These are phyloP conservation scores for Jackrogersella minutella DNA, from an alignment of 495 filamentous ascomycete species.

Conservation along the genomic window DNA sequence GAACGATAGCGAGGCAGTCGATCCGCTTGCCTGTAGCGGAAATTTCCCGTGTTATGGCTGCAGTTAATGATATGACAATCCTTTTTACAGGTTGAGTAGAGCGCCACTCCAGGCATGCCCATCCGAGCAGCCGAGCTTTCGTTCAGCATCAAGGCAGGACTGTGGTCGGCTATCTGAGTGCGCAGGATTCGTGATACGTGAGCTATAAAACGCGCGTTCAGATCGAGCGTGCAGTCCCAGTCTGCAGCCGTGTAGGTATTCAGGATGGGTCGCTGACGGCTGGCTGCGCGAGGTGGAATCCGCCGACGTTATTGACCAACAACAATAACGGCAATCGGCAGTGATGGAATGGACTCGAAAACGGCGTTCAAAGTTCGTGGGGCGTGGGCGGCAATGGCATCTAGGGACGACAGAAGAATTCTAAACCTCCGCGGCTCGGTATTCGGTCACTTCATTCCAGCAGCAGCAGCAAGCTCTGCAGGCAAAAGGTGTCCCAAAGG, in stretches of 20 bases:
- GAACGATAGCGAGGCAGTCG: constrained; percentile 35
- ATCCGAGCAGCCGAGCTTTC: constrained; percentile 40
- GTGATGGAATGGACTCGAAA: constrained; percentile 20
- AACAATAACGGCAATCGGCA: constrained; percentile 41
- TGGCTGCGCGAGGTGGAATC: constrained; percentile 32
- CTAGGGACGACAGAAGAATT: constrained; percentile 31
- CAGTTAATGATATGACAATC: constrained; percentile 40
- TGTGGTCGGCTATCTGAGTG: constrained; percentile 27
- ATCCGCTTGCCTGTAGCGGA: constrained; percentile 29
- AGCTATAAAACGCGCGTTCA: constrained; percentile 51
- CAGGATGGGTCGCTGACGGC: constrained; percentile 34
- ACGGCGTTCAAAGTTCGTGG: constrained; percentile 28
- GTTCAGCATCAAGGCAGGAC: constrained; percentile 40
- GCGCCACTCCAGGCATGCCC: constrained; percentile 43
- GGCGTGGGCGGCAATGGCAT: constrained; percentile 34
- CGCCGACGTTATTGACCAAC: constrained; percentile 48
- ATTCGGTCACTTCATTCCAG: constrained; percentile 13
- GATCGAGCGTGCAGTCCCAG: constrained; percentile 43
- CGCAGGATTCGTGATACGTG: constrained; percentile 45
- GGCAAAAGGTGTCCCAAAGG: constrained; percentile 57
- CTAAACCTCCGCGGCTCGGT: constrained; percentile 19
- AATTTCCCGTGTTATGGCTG: constrained; percentile 38
- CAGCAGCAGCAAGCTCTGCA: constrained; percentile 37
- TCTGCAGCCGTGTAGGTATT: constrained; percentile 32
- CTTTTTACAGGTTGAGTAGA: constrained; percentile 46